Conservation (phyloP, 2,329 filamentous ascomycete species). For the Anthostomella pinea region DNA sequence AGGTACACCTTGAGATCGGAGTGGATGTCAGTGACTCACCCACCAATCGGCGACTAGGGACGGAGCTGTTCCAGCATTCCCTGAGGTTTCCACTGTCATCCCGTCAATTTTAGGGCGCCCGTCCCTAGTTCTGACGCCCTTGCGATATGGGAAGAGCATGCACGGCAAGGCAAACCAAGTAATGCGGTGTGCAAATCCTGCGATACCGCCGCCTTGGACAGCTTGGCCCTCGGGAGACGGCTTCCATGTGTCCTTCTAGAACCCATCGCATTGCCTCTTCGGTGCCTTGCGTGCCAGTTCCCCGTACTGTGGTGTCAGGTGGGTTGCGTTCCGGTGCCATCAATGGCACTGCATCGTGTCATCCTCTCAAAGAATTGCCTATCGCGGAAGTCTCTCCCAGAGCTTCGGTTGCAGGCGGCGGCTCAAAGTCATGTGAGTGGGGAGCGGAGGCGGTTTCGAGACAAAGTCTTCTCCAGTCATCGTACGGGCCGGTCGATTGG, state of each 20-base stretch:
- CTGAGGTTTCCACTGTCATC: conserved; percentile 1
- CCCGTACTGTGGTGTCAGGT: too few species aligned
- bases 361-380: conserved; percentile 12
- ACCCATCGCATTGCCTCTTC: too few species aligned
- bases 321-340: too few species aligned
- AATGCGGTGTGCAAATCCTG: too few species aligned
- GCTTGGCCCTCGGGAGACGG: too few species aligned
- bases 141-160: conserved; percentile 2
- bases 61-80: conserved; percentile 6
- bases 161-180: too few species aligned
- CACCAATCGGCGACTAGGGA: conserved; percentile 14
- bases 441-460: conserved; percentile 10
- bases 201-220: too few species aligned
- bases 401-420: conserved; percentile 29
- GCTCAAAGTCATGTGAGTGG: conserved; percentile 28
- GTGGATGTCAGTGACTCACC: conserved; percentile 11
- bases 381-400: conserved; percentile 11
- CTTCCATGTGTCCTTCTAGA: too few species aligned
- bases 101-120: conserved; percentile 15
- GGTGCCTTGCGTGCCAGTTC: too few species aligned
- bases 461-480: conserved; percentile 2
- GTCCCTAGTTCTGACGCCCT: conserved; percentile 5
- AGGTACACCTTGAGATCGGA: neutral
- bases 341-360: conserved; percentile 1
- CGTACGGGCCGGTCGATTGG: conserved; percentile 1